These are phyloP conservation scores for Botryosphaeria agaves DNA, from an alignment of 2,329 filamentous ascomycete genomes.

Conservation along the genomic window DNA sequence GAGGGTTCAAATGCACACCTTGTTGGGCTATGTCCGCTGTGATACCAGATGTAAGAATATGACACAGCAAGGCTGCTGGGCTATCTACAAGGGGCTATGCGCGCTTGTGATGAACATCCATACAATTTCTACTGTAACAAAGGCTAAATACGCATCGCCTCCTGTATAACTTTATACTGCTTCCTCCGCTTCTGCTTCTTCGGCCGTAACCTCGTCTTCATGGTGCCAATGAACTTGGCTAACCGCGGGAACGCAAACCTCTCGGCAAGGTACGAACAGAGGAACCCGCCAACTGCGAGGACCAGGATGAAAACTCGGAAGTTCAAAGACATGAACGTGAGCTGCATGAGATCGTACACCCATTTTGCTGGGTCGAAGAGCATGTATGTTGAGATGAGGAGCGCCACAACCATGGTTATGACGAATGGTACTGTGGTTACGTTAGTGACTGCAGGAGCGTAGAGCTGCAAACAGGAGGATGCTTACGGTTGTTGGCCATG, in stretches of 20 bases:
- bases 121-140: too few species aligned
- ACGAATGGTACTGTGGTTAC: constrained; percentile 57
- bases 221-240: constrained; percentile 46
- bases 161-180: constrained; percentile 66
- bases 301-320: constrained; percentile 60
- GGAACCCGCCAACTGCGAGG: constrained; percentile 53
- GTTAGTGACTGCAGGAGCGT: constrained; percentile 1
- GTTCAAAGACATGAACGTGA: constrained; percentile 55
- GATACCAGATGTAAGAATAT: too few species aligned
- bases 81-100: too few species aligned
- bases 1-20: too few species aligned
- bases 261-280: constrained; percentile 54
- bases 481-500: constrained; percentile 61
- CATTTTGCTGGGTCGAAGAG: constrained; percentile 54
- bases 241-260: constrained; percentile 50
- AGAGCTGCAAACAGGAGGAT: constrained; percentile 3
- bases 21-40: too few species aligned
- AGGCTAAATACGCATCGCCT: constrained; percentile 33
- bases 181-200: constrained; percentile 60
- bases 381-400: constrained; percentile 62
- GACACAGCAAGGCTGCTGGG: too few species aligned
- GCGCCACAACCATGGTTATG: constrained; percentile 50
- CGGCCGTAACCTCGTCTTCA: constrained; percentile 38
- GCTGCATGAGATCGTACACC: constrained; percentile 62
- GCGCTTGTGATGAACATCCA: too few species aligned